Evolutionary conservation across 768 basidiomycete species (phyloP).

Genomic region (Inosperma sp.): DNA sequence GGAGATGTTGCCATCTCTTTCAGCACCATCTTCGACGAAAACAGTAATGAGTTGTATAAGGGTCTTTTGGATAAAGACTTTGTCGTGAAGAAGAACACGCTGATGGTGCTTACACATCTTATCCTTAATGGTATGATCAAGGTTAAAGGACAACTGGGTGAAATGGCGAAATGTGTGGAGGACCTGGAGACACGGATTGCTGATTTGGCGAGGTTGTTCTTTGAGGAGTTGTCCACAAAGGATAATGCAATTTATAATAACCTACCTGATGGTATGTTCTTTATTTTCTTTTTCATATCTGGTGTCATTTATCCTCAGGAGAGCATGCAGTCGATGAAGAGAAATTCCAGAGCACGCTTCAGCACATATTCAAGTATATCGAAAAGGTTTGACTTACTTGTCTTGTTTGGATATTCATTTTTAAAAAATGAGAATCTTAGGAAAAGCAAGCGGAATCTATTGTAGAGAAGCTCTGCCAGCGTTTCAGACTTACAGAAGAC

Average conservation of each 20-base stretch:
- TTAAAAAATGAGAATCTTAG: slow-evolving; percentile 35
- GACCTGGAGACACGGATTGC: slow-evolving; percentile 83
- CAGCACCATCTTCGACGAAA: slow-evolving; percentile 95
- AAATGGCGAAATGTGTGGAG: slow-evolving; percentile 99
- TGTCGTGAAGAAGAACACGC: slow-evolving; percentile 96
- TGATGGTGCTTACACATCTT: slow-evolving; percentile 96
- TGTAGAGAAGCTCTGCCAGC: slow-evolving; percentile 95
- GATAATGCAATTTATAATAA: slow-evolving; percentile 99
- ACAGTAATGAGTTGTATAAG: slow-evolving; percentile 91
- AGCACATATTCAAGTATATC: slow-evolving; percentile 93
- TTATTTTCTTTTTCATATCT: neutral
- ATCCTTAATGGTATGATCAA: slow-evolving; percentile 99
- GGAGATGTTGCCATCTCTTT: slow-evolving; percentile 99
- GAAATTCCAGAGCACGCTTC: slow-evolving; percentile 87
- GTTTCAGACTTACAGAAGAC: slow-evolving; percentile 85
- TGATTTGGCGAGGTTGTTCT: slow-evolving; percentile 97
- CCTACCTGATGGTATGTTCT: slow-evolving; percentile 77
- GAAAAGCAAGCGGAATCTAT: slow-evolving; percentile 98
- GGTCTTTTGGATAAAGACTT: slow-evolving; percentile 84
- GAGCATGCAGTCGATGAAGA: slow-evolving; percentile 91
- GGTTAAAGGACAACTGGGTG: slow-evolving; percentile 98
- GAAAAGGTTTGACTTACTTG: slow-evolving; percentile 65
- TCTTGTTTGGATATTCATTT: neutral
- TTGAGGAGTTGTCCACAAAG: slow-evolving; percentile 91
- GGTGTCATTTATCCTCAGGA: slow-evolving; percentile 82